phyloP scores from a whole-genome alignment of 2,329 filamentous ascomycete species.

The Colletotrichum gigasporum region DNA sequence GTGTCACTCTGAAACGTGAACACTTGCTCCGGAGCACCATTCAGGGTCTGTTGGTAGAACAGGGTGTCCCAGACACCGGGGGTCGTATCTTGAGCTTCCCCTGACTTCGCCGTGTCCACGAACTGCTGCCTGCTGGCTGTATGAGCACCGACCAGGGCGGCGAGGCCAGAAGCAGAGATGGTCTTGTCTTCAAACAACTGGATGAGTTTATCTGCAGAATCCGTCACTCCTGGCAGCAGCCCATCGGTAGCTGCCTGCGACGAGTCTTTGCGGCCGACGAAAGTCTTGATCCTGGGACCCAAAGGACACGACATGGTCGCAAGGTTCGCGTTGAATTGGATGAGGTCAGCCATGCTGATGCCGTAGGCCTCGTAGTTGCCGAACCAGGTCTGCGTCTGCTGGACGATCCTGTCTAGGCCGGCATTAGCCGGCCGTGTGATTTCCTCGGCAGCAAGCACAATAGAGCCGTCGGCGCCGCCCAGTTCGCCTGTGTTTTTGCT shows the following conservation, averaged over 20 bases:
- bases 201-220: constrained; percentile 56
- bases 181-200: constrained; percentile 62
- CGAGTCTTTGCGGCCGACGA: constrained; percentile 59
- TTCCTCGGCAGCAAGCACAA: constrained; percentile 51
- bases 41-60: constrained; percentile 54
- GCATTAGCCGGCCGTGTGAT: constrained; percentile 50
- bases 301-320: constrained; percentile 56
- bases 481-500: constrained; percentile 42
- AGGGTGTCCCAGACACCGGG: constrained; percentile 59
- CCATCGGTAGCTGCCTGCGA: constrained; percentile 46
- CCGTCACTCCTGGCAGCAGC: constrained; percentile 52
- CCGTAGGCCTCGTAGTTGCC: constrained; percentile 45
- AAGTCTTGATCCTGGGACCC: constrained; percentile 57
- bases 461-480: constrained; percentile 56
- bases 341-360: constrained; percentile 62
- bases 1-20: constrained; percentile 53
- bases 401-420: constrained; percentile 55
- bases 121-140: constrained; percentile 58
- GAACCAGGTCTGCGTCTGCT: constrained; percentile 48
- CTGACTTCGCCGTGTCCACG: constrained; percentile 48
- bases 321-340: constrained; percentile 60
- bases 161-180: constrained; percentile 58
- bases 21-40: constrained; percentile 43
- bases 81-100: constrained; percentile 60
- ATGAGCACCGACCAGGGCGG: constrained; percentile 64